phyloP scores from a whole-genome alignment of 164 flowering plant genomes.

The Vitis amurensis region DNA sequence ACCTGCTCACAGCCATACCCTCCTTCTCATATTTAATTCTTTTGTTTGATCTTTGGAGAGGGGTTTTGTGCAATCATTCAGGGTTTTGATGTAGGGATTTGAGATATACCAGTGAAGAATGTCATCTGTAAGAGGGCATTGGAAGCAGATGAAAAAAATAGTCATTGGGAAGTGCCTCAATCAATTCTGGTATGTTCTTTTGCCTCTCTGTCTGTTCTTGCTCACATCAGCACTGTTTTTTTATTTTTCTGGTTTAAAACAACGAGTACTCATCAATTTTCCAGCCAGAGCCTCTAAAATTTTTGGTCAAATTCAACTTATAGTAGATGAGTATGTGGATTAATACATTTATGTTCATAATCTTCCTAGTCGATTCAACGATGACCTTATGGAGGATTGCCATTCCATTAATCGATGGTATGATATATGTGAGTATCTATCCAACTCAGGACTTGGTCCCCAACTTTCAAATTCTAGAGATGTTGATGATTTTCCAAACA shows the following conservation, averaged over 20 bases:
- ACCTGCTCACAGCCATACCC: background rate
- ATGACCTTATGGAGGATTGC: conserved; percentile 25
- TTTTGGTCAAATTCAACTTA: background rate
- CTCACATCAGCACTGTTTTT: background rate
- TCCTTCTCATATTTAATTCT: too few relatives aligned
- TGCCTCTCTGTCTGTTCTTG: background rate
- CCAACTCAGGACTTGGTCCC: too few relatives aligned
- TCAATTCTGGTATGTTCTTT: conserved; percentile 1
- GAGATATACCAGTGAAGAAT: too few relatives aligned
- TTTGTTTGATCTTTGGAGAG: too few relatives aligned
- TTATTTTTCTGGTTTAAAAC: background rate
- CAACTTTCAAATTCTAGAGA: too few relatives aligned
- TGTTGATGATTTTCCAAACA: too few relatives aligned
- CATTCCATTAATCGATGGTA: conserved; percentile 9
- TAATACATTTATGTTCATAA: conserved; percentile 20
- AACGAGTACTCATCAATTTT: background rate
- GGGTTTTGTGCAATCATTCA: too few relatives aligned
- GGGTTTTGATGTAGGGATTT: too few relatives aligned
- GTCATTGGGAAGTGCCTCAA: background rate
- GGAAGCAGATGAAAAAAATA: conserved; percentile 3
- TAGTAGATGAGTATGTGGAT: conserved; percentile 4
- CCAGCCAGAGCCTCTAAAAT: background rate
- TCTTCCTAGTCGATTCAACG: conserved; percentile 29
- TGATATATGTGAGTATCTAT: conserved; percentile 27
- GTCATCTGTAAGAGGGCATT: too few relatives aligned